phyloP scores from a whole-genome alignment of 2,329 filamentous ascomycete genomes.

The Tolypocladium capitatum region DNA sequence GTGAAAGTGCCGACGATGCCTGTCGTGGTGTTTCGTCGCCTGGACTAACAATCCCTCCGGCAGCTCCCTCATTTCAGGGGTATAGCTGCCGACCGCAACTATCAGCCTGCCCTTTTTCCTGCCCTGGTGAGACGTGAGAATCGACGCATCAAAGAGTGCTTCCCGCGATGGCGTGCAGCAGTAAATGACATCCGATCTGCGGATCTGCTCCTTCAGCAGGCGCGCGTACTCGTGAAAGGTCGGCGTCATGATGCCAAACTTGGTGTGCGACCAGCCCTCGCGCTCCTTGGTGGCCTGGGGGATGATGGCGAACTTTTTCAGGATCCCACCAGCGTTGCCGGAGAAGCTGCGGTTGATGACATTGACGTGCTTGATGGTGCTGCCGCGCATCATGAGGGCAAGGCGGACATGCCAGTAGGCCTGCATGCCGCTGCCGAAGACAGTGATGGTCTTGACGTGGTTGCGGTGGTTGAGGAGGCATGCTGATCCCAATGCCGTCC shows the following conservation, averaged over 20 bases:
- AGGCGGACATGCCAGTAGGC: conserved; percentile 91
- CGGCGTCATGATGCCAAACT: conserved; percentile 57
- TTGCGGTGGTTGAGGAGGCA: conserved; percentile 52
- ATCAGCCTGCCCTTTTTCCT: conserved; percentile 59
- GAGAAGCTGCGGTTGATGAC: conserved; percentile 67
- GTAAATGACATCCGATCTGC: conserved; percentile 68
- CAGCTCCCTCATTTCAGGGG: conserved; percentile 67
- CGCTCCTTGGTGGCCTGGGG: conserved; percentile 30
- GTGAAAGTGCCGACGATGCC: conserved; percentile 46
- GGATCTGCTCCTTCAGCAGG: conserved; percentile 57
- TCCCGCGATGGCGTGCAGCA: conserved; percentile 69
- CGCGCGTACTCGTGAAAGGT: conserved; percentile 55
- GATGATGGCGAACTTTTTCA: conserved; percentile 34
- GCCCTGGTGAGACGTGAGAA: conserved; percentile 60
- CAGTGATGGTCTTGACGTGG: conserved; percentile 60
- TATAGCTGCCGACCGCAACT: conserved; percentile 56
- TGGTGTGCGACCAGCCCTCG: conserved; percentile 51
- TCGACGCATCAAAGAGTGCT: conserved; percentile 60
- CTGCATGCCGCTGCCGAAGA: conserved; percentile 82
- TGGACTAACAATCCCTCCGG: conserved; percentile 63
- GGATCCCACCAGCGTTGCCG: conserved; percentile 37
- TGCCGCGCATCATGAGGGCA: conserved; percentile 57
- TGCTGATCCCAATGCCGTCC: conserved; percentile 61
- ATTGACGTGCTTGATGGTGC: conserved; percentile 64
- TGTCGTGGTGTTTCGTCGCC: conserved; percentile 33